A percentile compares a stretch with the other conserved stretches of the same genome.
phyloP scores from a whole-genome alignment of 306 rosid species.

The Urtica urens region DNA sequence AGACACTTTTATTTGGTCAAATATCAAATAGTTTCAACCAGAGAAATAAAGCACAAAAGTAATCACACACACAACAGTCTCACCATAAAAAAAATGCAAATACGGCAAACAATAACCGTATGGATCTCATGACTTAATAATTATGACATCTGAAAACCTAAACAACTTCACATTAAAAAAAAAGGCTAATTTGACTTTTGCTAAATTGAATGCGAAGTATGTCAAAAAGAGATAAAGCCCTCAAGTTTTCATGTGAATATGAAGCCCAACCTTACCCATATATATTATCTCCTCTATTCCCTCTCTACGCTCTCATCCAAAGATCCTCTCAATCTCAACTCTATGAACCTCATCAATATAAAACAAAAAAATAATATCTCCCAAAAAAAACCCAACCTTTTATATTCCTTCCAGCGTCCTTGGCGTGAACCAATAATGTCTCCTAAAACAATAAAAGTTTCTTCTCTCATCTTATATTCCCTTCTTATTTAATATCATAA shows the following conservation, averaged over 20 bases:
- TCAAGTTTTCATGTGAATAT: background rate
- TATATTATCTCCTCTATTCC: background rate
- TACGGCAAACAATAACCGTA: too few relatives aligned
- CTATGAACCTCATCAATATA: background rate
- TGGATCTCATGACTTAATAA: too few relatives aligned
- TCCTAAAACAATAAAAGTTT: background rate
- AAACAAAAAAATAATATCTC: background rate
- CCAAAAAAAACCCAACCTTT: slow-evolving; percentile 6
- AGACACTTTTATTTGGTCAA: slow-evolving; percentile 1
- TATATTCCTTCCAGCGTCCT: slow-evolving; percentile 22
- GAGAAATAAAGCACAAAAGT: background rate
- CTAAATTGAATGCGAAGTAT: background rate
- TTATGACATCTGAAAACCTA: too few relatives aligned
- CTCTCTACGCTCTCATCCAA: slow-evolving; percentile 23
- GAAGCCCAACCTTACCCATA: slow-evolving; percentile 8
- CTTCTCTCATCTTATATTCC: background rate
- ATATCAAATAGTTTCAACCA: background rate
- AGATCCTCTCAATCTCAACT: slow-evolving; percentile 23
- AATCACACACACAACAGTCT: background rate
- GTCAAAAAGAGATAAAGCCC: background rate
- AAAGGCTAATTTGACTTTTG: background rate
- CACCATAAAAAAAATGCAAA: too few relatives aligned
- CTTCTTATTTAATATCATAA: slow-evolving; percentile 14
- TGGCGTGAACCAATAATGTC: slow-evolving; percentile 23
- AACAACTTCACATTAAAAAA: too few relatives aligned